A percentile compares a stretch with the other conserved stretches of the same genome.
Evolutionary conservation across 306 rosid genomes (phyloP).

Genomic region (Biancaea sappan): DNA sequence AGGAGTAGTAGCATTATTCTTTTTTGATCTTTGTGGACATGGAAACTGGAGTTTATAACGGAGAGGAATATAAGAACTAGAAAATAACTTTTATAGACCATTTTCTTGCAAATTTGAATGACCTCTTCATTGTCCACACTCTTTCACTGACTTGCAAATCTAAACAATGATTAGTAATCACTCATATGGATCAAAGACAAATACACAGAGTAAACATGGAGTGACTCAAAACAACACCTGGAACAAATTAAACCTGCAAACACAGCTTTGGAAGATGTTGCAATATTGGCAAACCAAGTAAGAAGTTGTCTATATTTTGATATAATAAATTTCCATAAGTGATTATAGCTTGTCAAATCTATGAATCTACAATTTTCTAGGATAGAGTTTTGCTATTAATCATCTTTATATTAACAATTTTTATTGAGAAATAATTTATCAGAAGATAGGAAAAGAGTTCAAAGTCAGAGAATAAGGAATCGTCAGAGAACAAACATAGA

Average conservation of each 20-base stretch:
- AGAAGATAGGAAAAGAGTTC: not conserved
- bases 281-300: no score
- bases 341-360: not conserved
- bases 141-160: not conserved
- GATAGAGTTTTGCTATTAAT: not conserved
- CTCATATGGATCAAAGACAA: not conserved
- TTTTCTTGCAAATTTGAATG: not conserved
- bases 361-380: not conserved
- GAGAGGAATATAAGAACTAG: not conserved
- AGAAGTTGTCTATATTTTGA: not conserved
- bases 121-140: not conserved
- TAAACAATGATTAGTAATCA: not conserved
- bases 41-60: not conserved
- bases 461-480: not conserved
- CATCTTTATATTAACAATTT: not conserved
- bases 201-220: not conserved
- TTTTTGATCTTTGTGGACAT: conserved; percentile 13
- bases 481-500: not conserved
- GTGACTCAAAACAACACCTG: no score
- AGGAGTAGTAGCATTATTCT: not conserved
- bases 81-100: not conserved
- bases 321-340: not conserved
- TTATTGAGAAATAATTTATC: not conserved
- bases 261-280: no score
- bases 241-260: no score